A percentile compares a stretch with the other conserved stretches of the same genome.
Evolutionary conservation across 108 stramenopile genomes (phyloP).

Genomic region (Conticribra guillardii): DNA sequence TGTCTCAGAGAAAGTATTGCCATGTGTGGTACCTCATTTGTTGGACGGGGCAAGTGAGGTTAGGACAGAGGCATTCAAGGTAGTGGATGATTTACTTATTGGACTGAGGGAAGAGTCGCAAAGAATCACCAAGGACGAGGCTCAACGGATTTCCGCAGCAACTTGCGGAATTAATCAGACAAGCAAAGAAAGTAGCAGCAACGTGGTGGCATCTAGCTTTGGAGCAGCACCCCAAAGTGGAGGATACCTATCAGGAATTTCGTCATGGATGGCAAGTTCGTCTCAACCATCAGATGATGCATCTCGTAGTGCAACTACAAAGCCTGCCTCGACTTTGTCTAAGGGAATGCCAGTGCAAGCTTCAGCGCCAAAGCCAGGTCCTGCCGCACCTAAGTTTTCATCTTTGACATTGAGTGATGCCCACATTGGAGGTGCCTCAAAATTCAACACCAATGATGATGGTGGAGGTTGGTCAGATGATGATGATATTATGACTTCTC

Average conservation of each 20-base stretch:
- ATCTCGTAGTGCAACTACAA: slow-evolving; percentile 9
- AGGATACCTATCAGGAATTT: slow-evolving; percentile 68
- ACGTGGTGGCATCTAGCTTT: slow-evolving; percentile 16
- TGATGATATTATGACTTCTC: slow-evolving; percentile 7
- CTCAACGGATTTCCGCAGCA: slow-evolving; percentile 33
- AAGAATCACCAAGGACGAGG: slow-evolving; percentile 55
- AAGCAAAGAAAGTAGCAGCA: slow-evolving; percentile 5
- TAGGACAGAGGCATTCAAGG: slow-evolving; percentile 75
- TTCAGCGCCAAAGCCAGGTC: slow-evolving; percentile 22
- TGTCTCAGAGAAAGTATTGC: slow-evolving; percentile 71
- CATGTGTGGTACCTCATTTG: slow-evolving; percentile 64
- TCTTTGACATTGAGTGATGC: slow-evolving; percentile 63
- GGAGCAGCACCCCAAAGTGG: slow-evolving; percentile 48
- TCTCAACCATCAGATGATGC: slow-evolving; percentile 17
- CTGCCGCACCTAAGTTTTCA: slow-evolving; percentile 52
- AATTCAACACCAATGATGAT: slow-evolving; percentile 11
- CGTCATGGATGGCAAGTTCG: slow-evolving; percentile 75
- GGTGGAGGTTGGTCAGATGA: slow-evolving; percentile 30
- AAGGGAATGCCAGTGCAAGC: slow-evolving; percentile 19
- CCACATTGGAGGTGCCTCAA: slow-evolving; percentile 53
- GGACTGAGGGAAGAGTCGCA: slow-evolving; percentile 66
- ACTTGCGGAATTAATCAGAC: slow-evolving; percentile 32
- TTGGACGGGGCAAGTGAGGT: slow-evolving; percentile 76
- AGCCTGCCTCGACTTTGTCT: background rate
- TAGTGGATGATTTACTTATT: slow-evolving; percentile 62